Base-by-base conservation (phyloP, 2,329 filamentous ascomycete genomes). In the Fusarium sp. region DNA sequence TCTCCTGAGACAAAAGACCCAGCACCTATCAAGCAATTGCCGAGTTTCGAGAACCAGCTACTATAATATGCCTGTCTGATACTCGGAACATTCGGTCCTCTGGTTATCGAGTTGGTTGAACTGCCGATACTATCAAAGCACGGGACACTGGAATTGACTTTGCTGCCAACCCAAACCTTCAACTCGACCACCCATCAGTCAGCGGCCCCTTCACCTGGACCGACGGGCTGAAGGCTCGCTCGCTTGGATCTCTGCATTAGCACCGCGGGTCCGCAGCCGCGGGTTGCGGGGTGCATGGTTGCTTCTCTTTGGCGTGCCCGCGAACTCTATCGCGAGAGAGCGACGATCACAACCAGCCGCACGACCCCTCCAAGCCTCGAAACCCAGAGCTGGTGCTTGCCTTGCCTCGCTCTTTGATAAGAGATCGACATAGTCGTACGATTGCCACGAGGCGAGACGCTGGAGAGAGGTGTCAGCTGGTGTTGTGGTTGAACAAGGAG, bases 201-300 rank as follows among this genome's bases (percentile, higher is more conserved):
- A 33, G 62, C 10, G 8, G 52, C 9, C 40, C 33, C 33, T 14
- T 66, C 43, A 47, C 47, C 32, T 57, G 33, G 45, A 33, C 33
- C 20, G 61, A 30, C 56, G 40, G 22, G 50, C 37, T 59, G 20
- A 57, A 32, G 33, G 38, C 33, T 52, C 43, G 43, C 45, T 50
- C 43, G 40, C 50, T 61, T 52, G 66, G 35, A 61, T 52, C 61
- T 65, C 54, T 70, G 63, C 67, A 73, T 75, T 69, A 73, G 73
- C 58, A 71, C 57, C 64, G 25, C 38, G 56, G 60, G 32, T 57
- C 65, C 62, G 60, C 64, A 47, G 67, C 61, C 38, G 67, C 67
- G 68, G 64, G 71, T 66, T 78, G 72, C 52, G 74, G 76, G 73
- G 72, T 75, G 43, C 64, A 60, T 65, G 65, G 50, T 10, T 52